Evolutionary conservation across 176 grass and related monocot species (phyloP).

Genomic region (Carex pumila): DNA sequence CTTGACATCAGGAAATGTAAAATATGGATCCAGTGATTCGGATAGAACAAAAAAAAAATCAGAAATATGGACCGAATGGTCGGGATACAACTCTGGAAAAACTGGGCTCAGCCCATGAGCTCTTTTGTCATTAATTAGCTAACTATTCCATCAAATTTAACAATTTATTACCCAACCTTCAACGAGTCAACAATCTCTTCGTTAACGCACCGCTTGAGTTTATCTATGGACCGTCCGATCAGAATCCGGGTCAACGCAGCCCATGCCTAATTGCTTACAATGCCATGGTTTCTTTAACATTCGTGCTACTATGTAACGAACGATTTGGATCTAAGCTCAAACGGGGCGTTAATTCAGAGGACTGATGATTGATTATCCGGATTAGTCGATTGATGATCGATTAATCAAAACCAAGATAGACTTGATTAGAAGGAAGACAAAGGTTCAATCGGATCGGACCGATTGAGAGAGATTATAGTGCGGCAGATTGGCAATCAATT

Average conservation of each 20-base stretch:
- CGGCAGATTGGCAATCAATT: background rate
- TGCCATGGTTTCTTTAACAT: too few relatives aligned
- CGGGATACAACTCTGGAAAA: background rate
- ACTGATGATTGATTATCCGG: background rate
- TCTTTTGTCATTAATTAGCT: background rate
- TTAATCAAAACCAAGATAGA: background rate
- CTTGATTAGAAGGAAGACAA: background rate
- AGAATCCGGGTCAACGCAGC: too few relatives aligned
- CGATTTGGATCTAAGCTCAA: too few relatives aligned
- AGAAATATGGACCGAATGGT: background rate
- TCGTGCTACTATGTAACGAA: too few relatives aligned
- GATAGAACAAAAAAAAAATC: background rate
- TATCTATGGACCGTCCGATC: too few relatives aligned
- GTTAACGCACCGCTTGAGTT: too few relatives aligned
- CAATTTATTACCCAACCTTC: background rate
- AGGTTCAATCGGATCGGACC: constrained; percentile 1
- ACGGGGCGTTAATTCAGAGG: too few relatives aligned
- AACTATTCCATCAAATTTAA: background rate
- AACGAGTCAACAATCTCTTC: background rate
- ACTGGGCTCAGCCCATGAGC: background rate
- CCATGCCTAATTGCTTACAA: too few relatives aligned
- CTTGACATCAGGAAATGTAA: background rate
- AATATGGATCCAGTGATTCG: background rate
- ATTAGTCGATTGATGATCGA: too few relatives aligned
- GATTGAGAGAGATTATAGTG: background rate